Evolutionary conservation across 139 green algal species (phyloP), one percentile per base, ranked within the genome.

Genomic region (Chlamydomonas sp.): DNA sequence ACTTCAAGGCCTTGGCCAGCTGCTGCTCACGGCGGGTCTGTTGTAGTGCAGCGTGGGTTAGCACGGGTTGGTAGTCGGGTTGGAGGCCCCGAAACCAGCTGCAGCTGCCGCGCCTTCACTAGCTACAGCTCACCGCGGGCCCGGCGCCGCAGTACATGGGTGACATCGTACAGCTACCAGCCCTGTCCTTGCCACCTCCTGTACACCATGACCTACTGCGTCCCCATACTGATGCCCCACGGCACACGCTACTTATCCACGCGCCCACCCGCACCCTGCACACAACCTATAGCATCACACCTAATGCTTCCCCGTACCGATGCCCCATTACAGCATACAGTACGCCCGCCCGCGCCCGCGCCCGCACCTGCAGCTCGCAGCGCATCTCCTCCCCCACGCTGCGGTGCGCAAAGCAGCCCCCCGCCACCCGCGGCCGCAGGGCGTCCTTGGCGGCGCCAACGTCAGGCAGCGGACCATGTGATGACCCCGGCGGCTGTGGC

Each of bases 21-120:
- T 88, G 84, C 84, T 57, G 75, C 76, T 82, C 63, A 17, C 84
- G 84, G 17, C 84, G 84, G 2, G 67, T 49, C 84, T 88, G 67
- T 1, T 2, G 1, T 8, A 10, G 59, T 58, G 5, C 1, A 57
- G 4, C 9, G 3, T 3, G 4, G 4, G 10, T 10, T 80, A 3
- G 5, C 1, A 61, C 3, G 4, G 72, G n/a, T 8, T 61, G 4
- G 10, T 0, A 71, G 9, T 71, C 12, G 9, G 66, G 1, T 71
- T 71, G 31, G 31, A 49, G 31, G 31, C 31, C 31, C 31, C 31
- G 31, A 49, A 49, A 7, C 59, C 63, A 69, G 63, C 84, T 62
- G 16, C 75, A 83, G 84, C 63, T 66, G 8, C 16, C 8, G 84
- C 8, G 84, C 75, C 84, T 88, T 88, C 31, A n/a, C 12, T 49